Evolutionary conservation across 768 basidiomycete species (phyloP), one percentile per base, ranked within the genome.

Genomic region (Termitomyces sp.): DNA sequence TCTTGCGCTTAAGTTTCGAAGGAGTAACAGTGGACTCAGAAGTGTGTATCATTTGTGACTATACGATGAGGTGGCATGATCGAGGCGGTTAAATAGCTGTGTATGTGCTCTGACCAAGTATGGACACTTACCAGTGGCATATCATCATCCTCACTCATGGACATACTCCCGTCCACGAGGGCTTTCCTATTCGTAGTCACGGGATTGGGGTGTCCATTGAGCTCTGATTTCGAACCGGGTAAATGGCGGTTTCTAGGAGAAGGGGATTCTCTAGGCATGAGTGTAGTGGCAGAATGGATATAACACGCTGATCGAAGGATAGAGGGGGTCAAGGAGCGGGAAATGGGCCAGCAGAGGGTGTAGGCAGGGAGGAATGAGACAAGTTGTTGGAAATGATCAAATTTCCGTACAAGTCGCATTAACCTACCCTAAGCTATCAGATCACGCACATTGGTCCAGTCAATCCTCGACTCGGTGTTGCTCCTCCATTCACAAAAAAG

Each of bases 101-200:
- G 62, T 47, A 41, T 40, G 35, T 40, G 35, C 13, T 28, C 53
- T 43, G 16, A 16, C 48, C 58, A 66, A 50, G 33, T 32, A 49
- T 13, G 32, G 58, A 62, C 48, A 77, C 82, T 64, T 71, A 92
- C 91, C 70, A 90, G 76, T 48, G 89, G 89, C 71, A 84, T 71
- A 65, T 90, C 87, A 49, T 87, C 85, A 54, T 84, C 87, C 59
- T 89, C 88, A 62, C 86, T 88, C 81, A 86, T 81, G 28, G 79
- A 75, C 53, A 67, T 74, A 57, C 76, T 72, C 58, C 75, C 72
- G 26, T 71, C 71, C 28, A 73, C 73, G 66, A 77, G 77, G 50
- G 77, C 75, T 63, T 84, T 82, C 59, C 75, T 74, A 62, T 80
- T 79, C 61, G 70, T 70, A 70, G 70, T 72, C 64, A 73, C 69